These are phyloP conservation scores for Tritrichomonas foetus DNA, from an alignment of 208 protist species.

Conservation along the genomic window DNA sequence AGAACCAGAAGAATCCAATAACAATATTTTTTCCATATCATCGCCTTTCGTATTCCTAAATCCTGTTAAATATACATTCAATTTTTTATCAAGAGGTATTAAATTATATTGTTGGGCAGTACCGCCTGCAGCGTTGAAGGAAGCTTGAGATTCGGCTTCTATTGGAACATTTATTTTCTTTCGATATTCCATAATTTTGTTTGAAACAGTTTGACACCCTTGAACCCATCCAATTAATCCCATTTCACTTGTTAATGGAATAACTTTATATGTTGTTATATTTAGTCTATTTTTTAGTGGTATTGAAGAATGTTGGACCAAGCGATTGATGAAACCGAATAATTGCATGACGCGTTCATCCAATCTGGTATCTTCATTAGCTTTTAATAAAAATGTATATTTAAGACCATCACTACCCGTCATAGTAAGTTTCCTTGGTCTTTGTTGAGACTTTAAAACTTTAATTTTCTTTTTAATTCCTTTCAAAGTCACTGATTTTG, in stretches of 20 bases:
- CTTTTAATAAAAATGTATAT: conserved; percentile 30
- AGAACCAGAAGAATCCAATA: background rate
- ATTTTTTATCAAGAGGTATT: too few relatives aligned
- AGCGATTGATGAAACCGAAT: background rate
- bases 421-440: background rate
- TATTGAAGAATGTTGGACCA: background rate
- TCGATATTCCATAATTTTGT: background rate
- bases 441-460: background rate
- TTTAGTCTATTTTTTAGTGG: background rate
- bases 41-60: background rate
- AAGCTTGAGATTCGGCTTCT: background rate
- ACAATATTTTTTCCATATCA: background rate
- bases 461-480: background rate
- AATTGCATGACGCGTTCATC: conserved; percentile 35
- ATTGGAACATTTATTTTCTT: background rate
- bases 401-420: background rate
- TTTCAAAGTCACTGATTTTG: background rate
- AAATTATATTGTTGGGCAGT: too few relatives aligned
- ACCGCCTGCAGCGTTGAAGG: background rate
- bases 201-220: background rate
- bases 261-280: conserved; percentile 4
- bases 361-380: conserved; percentile 1
- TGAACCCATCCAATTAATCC: conserved; percentile 9
- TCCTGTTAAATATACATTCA: background rate
- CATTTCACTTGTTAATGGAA: background rate